These are phyloP conservation scores for Klebsormidium nitens DNA, from an alignment of 139 green algal genomes.

Conservation along the genomic window DNA sequence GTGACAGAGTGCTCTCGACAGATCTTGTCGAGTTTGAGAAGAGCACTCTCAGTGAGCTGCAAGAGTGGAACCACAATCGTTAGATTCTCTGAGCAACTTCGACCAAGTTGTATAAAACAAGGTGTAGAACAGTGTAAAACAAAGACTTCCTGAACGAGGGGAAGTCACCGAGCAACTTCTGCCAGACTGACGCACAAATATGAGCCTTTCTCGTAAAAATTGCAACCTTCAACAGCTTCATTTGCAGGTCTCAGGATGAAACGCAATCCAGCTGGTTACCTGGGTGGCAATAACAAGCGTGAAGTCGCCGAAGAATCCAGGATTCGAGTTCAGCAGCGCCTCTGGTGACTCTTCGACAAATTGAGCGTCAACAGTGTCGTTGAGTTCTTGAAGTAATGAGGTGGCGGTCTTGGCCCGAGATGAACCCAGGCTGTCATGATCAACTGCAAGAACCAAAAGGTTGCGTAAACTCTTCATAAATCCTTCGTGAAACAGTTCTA, in stretches of 20 bases:
- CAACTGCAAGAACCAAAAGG: slow-evolving; percentile 21
- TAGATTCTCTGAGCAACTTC: background rate
- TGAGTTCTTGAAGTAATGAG: slow-evolving; percentile 82
- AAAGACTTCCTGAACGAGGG: no score
- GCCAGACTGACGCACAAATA: no score
- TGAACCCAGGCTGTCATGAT: slow-evolving; percentile 50
- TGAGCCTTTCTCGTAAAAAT: no score
- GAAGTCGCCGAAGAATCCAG: slow-evolving; percentile 82
- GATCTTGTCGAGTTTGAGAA: slow-evolving; percentile 63
- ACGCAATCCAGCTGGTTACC: no score
- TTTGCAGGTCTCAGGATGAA: no score
- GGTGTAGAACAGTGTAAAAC: no score
- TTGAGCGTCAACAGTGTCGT: slow-evolving; percentile 69
- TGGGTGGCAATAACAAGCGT: slow-evolving; percentile 86
- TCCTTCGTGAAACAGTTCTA: no score
- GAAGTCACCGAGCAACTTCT: no score
- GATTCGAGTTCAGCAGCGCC: slow-evolving; percentile 61
- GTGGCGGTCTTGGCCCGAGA: slow-evolving; percentile 64
- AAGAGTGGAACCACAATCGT: background rate
- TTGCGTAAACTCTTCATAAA: slow-evolving; percentile 2
- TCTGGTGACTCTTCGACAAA: slow-evolving; percentile 77
- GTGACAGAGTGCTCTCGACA: slow-evolving; percentile 54
- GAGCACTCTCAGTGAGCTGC: slow-evolving; percentile 61
- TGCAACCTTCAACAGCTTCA: no score
- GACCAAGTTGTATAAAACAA: background rate